Evolutionary conservation across 2,329 filamentous ascomycete genomes (phyloP), one percentile per base, ranked within the genome.

Genomic region (Paraphaeosphaeria minitans): DNA sequence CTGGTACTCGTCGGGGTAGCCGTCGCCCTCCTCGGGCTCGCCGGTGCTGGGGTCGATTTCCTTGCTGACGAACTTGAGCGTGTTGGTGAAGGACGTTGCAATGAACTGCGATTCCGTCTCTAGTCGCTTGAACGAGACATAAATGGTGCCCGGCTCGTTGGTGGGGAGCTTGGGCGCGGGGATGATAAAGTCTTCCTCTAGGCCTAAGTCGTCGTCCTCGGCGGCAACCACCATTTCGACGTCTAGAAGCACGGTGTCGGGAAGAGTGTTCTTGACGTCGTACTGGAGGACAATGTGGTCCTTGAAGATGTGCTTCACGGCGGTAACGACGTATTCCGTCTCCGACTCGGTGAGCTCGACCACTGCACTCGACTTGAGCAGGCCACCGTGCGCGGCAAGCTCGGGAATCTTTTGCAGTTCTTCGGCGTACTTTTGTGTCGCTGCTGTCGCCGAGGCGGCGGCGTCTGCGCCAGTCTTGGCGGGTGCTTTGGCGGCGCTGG

Each of bases 1-100:
- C 80, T 97, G 92, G 75, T 99, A 99, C 80, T 99, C 95, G 72
- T 99, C 95, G 54, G 98, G 94, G 77, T 98, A 98, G 47, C 95
- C 95, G 48, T 81, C 73, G 46, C 75, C 85, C 16, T 96, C 93
- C 77, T 99, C 95, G 0, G 94, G 91, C 79, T 97, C 93, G 65
- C 88, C 87, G n/a, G 92, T 97, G 27, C 90, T 90, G 6, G 95
- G 95, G 71, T 99, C 95, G 66, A 99, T 95, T 79, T 99, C 95
- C 81, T 97, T 98, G 82, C 90, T 95, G 19, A 93, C 97, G 77
- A 99, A 99, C 79, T 95, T 97, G 74, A 99, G 89, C 41, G 92
- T 82, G 78, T 98, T 99, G 66, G 91, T 92, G 78, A 99, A 96
- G 43, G 87, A 90, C 53, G 89, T 88, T 22, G 90, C 83, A 4